Base-by-base conservation (phyloP, 2,329 filamentous ascomycete species). In the Fusarium sp. region DNA sequence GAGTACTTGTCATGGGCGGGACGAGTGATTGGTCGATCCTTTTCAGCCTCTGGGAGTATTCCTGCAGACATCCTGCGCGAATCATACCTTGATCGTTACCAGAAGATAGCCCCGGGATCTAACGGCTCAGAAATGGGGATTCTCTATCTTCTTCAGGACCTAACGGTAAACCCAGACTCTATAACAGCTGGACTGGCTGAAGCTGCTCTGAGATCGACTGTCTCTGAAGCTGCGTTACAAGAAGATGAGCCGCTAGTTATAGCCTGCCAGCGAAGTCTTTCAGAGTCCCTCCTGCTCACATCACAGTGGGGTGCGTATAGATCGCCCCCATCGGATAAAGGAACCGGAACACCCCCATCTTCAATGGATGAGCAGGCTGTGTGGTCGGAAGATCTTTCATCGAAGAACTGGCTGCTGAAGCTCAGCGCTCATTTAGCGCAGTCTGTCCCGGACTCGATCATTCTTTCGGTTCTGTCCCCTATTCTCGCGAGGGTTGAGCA, bases 1-100 rank as follows among this genome's bases (percentile, higher is more conserved):
- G 87, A 89, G 15, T 98, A 96, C 77, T 83, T 94, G 1, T 83
- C 93, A 1, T 99, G 97, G 97, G 92, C 93, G 46, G 95, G 93
- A 4, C 88, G 91, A 67, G 92, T 95, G 3, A 85, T 98, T 46
- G 96, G 97, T 8, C 89, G 94, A 76, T 91, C 94, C 0, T 98
- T 95, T 80, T 90, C 92, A 40, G 88, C 92, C 15, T 93, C 90
- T 30, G 94, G 94, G 2, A 85, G 89, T 58, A 86, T 94, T 7
- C 88, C 90, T 15, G 78, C 83, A 37, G 88, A 88, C 51, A 83
- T 92, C 47, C 78, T 91, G 2, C 83, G 85, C 28, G 91, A 93
- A 76, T 90, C 89, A 2, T 82, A 82, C 15, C 78, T 92, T 7
- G 79, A 82, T 13, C 81, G 84, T 70, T 90, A 84, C 73, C 81